Conservation (phyloP, 2,329 filamentous ascomycete species). For the Hymenoscyphus infarciens region DNA sequence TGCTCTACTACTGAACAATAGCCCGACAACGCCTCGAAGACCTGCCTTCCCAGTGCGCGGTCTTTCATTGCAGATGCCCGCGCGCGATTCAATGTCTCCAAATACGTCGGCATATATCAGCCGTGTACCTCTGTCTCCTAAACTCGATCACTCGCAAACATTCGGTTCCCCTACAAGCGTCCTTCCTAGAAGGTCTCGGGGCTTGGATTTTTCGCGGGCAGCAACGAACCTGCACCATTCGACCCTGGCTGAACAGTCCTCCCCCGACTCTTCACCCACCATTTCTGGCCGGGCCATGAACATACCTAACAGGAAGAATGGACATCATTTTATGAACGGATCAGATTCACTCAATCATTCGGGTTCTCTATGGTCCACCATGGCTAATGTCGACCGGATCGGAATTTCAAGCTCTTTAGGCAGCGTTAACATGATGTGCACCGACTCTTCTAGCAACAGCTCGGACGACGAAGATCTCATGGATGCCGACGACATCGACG, state of each 20-base stretch:
- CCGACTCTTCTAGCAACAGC: slow-evolving; percentile 71
- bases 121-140: slow-evolving; percentile 72
- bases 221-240: slow-evolving; percentile 95
- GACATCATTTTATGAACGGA: slow-evolving; percentile 45
- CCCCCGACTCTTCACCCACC: slow-evolving; percentile 85
- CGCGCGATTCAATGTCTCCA: slow-evolving; percentile 43
- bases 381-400: slow-evolving; percentile 65
- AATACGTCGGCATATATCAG: slow-evolving; percentile 48
- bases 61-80: slow-evolving; percentile 68
- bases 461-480: slow-evolving; percentile 67
- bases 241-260: slow-evolving; percentile 82
- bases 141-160: slow-evolving; percentile 77
- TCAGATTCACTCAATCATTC: slow-evolving; percentile 62
- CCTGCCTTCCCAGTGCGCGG: slow-evolving; percentile 60
- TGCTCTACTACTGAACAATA: slow-evolving; percentile 31
- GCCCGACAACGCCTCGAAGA: slow-evolving; percentile 70
- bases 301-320: slow-evolving; percentile 52
- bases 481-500: slow-evolving; percentile 71
- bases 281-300: slow-evolving; percentile 68
- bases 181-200: slow-evolving; percentile 81
- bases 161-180: slow-evolving; percentile 87
- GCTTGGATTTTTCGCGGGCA: slow-evolving; percentile 87
- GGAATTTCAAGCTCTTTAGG: slow-evolving; percentile 68
- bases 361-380: slow-evolving; percentile 66
- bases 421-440: slow-evolving; percentile 60